Conservation (phyloP, 768 basidiomycete genomes). For the Leccinum aurantiacum region DNA sequence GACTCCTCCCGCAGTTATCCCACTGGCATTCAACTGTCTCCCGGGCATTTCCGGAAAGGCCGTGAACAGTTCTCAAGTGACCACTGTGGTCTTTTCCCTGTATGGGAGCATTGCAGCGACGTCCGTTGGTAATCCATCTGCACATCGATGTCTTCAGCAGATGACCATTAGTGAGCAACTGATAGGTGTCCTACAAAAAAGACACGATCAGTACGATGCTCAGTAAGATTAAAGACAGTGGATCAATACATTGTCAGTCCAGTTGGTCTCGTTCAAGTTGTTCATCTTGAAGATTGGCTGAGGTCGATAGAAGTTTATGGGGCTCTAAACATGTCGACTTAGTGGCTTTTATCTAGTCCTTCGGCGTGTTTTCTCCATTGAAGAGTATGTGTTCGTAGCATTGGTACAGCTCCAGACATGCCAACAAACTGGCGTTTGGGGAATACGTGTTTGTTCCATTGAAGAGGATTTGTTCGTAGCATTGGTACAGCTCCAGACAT, state of each 20-base stretch:
- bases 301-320: background rate
- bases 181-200: constrained; percentile 6
- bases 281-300: constrained; percentile 3
- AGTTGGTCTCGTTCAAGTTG: constrained; percentile 2
- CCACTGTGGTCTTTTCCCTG: constrained; percentile 12
- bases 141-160: background rate
- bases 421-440: constrained; percentile 16
- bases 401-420: constrained; percentile 18
- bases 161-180: constrained; percentile 7
- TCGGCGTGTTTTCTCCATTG: constrained; percentile 2
- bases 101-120: constrained; percentile 4
- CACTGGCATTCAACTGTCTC: constrained; percentile 12
- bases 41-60: background rate
- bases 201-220: background rate
- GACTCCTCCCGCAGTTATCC: constrained; percentile 9
- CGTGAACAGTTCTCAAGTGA: constrained; percentile 9
- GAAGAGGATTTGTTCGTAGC: background rate
- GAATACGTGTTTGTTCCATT: background rate
- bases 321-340: background rate
- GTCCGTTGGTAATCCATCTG: constrained; percentile 13
- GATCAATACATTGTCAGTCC: constrained; percentile 11
- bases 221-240: background rate
- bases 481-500: too few relatives aligned
- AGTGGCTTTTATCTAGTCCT: constrained; percentile 9
- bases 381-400: background rate